These are phyloP conservation scores for Pontederia paniculata DNA, from an alignment of 176 grass and related monocot species.

Conservation along the genomic window DNA sequence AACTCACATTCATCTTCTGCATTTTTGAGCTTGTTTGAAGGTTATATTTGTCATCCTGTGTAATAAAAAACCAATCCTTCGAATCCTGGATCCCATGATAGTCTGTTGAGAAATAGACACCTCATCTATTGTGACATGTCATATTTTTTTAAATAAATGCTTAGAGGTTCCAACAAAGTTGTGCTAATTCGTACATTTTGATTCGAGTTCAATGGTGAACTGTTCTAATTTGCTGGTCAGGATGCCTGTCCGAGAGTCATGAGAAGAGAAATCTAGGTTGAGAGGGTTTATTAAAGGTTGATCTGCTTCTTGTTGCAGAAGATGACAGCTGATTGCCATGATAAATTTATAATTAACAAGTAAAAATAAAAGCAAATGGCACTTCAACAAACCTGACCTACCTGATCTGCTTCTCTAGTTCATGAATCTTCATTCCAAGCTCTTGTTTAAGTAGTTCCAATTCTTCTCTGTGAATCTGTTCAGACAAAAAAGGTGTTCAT, in stretches of 20 bases:
- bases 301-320: slow-evolving; percentile 51
- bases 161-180: background rate
- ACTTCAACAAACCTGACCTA: slow-evolving; percentile 22
- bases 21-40: slow-evolving; percentile 48
- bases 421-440: slow-evolving; percentile 36
- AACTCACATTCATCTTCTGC: slow-evolving; percentile 75
- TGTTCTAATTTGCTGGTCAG: slow-evolving; percentile 45
- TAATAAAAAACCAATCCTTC: slow-evolving; percentile 47
- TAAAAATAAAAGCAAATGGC: slow-evolving; percentile 3
- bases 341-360: slow-evolving; percentile 1
- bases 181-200: slow-evolving; percentile 36
- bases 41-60: slow-evolving; percentile 71
- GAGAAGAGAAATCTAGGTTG: slow-evolving; percentile 37
- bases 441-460: slow-evolving; percentile 45
- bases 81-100: slow-evolving; percentile 57
- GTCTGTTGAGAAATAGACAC: slow-evolving; percentile 34
- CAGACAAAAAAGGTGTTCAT: slow-evolving; percentile 15
- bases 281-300: slow-evolving; percentile 45
- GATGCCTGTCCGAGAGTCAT: slow-evolving; percentile 49
- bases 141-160: slow-evolving; percentile 4
- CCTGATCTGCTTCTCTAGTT: slow-evolving; percentile 57
- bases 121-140: too few relatives aligned
- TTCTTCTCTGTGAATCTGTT: slow-evolving; percentile 48
- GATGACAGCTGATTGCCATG: slow-evolving; percentile 43
- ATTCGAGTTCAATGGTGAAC: slow-evolving; percentile 40